These are phyloP conservation scores for Aspergillus bertholletiae DNA, from an alignment of 495 filamentous ascomycete species.

Conservation along the genomic window DNA sequence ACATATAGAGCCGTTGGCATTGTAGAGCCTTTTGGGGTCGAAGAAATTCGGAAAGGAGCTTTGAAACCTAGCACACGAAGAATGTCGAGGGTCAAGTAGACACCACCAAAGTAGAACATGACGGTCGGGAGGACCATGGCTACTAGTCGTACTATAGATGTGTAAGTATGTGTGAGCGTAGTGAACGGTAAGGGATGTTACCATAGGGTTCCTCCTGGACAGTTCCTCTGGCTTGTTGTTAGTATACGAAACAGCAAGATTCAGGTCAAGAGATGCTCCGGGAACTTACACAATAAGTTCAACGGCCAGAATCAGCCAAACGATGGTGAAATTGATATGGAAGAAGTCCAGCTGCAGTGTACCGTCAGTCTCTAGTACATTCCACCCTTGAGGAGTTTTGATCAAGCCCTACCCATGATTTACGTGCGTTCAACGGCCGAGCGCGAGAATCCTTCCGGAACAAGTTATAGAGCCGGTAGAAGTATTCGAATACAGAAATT, in stretches of 20 bases:
- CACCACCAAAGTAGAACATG: slow-evolving; percentile 56
- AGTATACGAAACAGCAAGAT: slow-evolving; percentile 9
- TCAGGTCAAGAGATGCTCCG: not conserved
- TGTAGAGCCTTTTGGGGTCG: slow-evolving; percentile 61
- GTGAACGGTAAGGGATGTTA: slow-evolving; percentile 14
- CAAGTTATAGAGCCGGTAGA: slow-evolving; percentile 42
- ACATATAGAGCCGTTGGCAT: slow-evolving; percentile 70
- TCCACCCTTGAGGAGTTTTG: not conserved
- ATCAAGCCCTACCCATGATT: slow-evolving; percentile 40
- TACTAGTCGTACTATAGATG: slow-evolving; percentile 50
- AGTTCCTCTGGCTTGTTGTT: slow-evolving; percentile 34
- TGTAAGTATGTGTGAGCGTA: slow-evolving; percentile 15
- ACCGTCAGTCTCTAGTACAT: slow-evolving; percentile 9
- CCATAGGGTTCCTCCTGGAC: slow-evolving; percentile 36
- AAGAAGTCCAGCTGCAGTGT: slow-evolving; percentile 55
- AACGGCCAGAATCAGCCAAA: slow-evolving; percentile 44
- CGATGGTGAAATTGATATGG: slow-evolving; percentile 58
- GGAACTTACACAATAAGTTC: slow-evolving; percentile 52
- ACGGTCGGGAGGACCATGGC: slow-evolving; percentile 59
- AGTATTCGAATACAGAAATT: slow-evolving; percentile 59
- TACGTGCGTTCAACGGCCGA: slow-evolving; percentile 49
- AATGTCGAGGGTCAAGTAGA: slow-evolving; percentile 50
- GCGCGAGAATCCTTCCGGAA: slow-evolving; percentile 47
- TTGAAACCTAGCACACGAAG: slow-evolving; percentile 37
- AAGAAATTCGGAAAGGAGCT: slow-evolving; percentile 70